phyloP scores from a whole-genome alignment of 352 stramenopile genomes.

The Sclerospora graminicola region DNA sequence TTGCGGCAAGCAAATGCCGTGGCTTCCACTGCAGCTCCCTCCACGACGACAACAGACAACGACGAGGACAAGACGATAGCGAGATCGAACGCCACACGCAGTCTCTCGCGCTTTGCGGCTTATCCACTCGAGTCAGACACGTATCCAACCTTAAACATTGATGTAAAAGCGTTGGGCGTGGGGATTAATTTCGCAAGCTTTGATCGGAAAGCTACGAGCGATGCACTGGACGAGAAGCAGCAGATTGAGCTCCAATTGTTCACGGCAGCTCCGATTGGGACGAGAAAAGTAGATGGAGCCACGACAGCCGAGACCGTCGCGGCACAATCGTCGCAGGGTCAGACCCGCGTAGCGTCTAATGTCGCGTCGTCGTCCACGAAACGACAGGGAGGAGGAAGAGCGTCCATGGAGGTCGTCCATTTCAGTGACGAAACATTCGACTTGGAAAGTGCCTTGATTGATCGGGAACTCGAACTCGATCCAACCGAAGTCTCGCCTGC shows the following conservation, averaged over 20 bases:
- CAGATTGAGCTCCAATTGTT: constrained; percentile 83
- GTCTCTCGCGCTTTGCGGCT: constrained; percentile 9
- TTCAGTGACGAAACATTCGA: constrained; percentile 41
- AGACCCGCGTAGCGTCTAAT: constrained; percentile 8
- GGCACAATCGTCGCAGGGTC: constrained; percentile 10
- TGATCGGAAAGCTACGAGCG: constrained; percentile 35
- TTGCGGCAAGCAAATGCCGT: constrained; percentile 59
- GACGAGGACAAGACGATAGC: constrained; percentile 13
- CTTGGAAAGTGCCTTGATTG: constrained; percentile 57
- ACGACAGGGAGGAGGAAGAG: constrained; percentile 9
- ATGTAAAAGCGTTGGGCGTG: constrained; percentile 49
- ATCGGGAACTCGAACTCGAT: constrained; percentile 55
- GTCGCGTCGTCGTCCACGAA: constrained; percentile 16
- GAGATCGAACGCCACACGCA: constrained; percentile 3
- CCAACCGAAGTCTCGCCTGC: constrained; percentile 57
- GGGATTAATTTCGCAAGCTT: constrained; percentile 49
- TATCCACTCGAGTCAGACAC: constrained; percentile 16
- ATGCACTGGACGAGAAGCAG: constrained; percentile 77
- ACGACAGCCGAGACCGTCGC: constrained; percentile 11
- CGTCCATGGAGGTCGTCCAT: constrained; percentile 16
- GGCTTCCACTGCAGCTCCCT: constrained; percentile 21
- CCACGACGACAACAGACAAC: constrained; percentile 4
- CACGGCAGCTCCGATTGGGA: constrained; percentile 77
- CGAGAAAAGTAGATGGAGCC: constrained; percentile 34
- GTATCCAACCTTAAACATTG: constrained; percentile 39